Base-by-base conservation (phyloP, 768 basidiomycete species). In the Rhizopogon sp. region DNA sequence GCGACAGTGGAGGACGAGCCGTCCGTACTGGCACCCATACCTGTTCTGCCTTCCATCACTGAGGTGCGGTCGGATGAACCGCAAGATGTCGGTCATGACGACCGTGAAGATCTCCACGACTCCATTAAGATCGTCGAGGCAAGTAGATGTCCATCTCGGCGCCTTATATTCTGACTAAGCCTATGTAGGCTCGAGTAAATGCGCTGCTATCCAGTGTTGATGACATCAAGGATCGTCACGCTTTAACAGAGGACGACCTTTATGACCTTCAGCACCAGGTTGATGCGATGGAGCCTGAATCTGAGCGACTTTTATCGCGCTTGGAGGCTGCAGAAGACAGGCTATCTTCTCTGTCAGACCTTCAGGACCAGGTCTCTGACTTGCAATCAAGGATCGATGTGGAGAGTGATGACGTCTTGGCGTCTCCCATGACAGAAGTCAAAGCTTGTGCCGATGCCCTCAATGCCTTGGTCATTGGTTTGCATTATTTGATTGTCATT, bases 401-500 rank as follows among this genome's bases (percentile, higher is more conserved):
- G 11, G 35, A 54, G 1, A 56, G 63, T 17, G n/a, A 55, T 22
- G 49, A 42, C 25, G 22, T 43, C 7, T 39, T 39, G 10, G 66
- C 58, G 28, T 37, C 53, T 2, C 54, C 60, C 16, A 25, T 59
- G 55, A 58, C 54, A n/a, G 68, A 70, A 13, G 46, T 68, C 28
- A 54, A 46, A 62, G 55, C 67, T 11, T 72, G 67, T 56, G 68
- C 76, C 11, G 57, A 66, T 14, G 70, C 68, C 6, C 62, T 82
- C 53, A 66, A 63, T 28, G 68, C 63, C 40, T 63, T 82, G 8
- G 69, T 79, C 10, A 68, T 69, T 39, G 80, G 82, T 81, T 58
- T 45, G 69, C 60, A 16, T 31, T 29, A 10, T 52, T 39, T 41
- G 8, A 37, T 33, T 37, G 28, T 54, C 6, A 5, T 35, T 22